Evolutionary conservation across 805 yeast species (phyloP).

Genomic region (Ogataea siamensis): DNA sequence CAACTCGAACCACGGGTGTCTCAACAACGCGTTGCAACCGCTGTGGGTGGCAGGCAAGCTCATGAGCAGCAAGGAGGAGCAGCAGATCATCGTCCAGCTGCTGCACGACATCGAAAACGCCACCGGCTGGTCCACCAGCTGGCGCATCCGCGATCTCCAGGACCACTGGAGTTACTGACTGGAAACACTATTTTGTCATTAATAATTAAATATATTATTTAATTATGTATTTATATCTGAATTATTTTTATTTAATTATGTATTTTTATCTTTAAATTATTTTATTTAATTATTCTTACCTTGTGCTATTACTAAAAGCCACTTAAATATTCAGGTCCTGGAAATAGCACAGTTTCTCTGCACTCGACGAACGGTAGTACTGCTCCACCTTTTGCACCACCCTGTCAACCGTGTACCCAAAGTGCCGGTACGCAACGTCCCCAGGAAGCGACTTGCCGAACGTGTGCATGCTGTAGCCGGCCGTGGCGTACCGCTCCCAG

Average conservation of each 20-base stretch:
- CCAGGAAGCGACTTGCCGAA: conserved; percentile 97
- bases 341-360: conserved; percentile 28
- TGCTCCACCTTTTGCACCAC: conserved; percentile 50
- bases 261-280: too few species aligned
- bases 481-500: conserved; percentile 95
- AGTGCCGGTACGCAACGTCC: conserved; percentile 71
- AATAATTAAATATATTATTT: too few species aligned
- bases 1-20: conserved; percentile 29
- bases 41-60: conserved; percentile 29
- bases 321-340: conserved; percentile 35
- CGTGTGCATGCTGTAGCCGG: conserved; percentile 90
- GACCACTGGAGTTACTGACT: conserved; percentile 23
- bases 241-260: too few species aligned
- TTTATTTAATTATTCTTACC: too few species aligned
- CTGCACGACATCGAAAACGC: conserved; percentile 23
- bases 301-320: too few species aligned
- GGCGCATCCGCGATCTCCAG: conserved; percentile 22
- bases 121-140: conserved; percentile 27
- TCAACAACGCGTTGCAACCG: conserved; percentile 29
- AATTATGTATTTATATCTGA: too few species aligned
- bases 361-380: conserved; percentile 24
- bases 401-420: conserved; percentile 90
- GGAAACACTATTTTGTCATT: too few species aligned
- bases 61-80: conserved; percentile 28
- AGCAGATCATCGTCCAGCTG: conserved; percentile 22